Percentiles rank a stretch among this genome's conserved stretches.
phyloP scores from a whole-genome alignment of 331 rosid genomes.

The Pyrus hybrid region DNA sequence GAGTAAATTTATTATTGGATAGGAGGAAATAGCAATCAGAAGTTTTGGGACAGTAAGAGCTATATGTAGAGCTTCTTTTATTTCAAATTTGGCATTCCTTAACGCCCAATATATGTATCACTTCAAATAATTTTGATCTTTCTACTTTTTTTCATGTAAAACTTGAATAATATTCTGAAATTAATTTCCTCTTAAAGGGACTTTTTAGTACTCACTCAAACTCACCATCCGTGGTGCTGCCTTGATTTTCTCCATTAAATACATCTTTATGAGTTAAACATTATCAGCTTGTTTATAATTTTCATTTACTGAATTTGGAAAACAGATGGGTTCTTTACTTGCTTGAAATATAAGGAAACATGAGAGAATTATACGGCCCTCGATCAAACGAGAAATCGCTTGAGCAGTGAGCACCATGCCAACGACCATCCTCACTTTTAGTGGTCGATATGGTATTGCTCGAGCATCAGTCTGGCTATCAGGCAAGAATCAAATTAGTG shows the following conservation, averaged over 20 bases:
- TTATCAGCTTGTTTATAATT: neutral
- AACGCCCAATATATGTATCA: neutral
- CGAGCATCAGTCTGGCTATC: too few relatives aligned
- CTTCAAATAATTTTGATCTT: neutral
- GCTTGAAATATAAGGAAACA: neutral
- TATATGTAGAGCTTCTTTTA: neutral
- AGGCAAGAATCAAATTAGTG: too few relatives aligned
- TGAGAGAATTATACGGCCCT: neutral
- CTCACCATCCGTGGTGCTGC: neutral
- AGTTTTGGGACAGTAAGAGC: neutral
- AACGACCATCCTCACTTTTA: neutral
- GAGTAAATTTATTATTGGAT: slow-evolving; percentile 20
- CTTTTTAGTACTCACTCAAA: neutral
- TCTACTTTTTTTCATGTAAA: neutral
- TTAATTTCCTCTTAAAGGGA: neutral
- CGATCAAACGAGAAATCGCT: neutral
- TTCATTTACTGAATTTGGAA: neutral
- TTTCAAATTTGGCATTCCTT: neutral
- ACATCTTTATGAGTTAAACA: neutral
- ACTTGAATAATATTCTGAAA: neutral
- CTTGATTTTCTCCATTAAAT: neutral
- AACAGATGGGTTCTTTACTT: neutral
- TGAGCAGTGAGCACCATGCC: neutral
- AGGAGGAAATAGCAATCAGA: slow-evolving; percentile 8
- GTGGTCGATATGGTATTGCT: too few relatives aligned